Percentiles rank a stretch among this genome's conserved stretches.
Evolutionary conservation across 2,329 filamentous ascomycete genomes (phyloP).

Genomic region (Aspergillus viridinutans): DNA sequence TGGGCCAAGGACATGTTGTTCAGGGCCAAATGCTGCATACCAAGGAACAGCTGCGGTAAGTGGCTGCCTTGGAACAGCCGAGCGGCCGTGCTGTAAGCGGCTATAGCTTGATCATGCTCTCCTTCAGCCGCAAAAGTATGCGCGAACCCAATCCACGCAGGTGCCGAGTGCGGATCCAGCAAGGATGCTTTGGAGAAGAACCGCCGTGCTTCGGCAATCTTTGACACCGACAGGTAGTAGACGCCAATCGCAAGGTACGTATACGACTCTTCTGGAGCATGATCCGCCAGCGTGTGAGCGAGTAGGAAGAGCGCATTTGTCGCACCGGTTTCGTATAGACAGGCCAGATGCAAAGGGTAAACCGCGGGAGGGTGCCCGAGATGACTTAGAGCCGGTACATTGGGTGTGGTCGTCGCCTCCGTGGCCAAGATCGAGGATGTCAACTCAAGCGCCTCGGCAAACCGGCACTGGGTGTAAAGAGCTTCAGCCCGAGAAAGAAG

Average conservation of each 20-base stretch:
- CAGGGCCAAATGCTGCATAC: conserved; percentile 96
- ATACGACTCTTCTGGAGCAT: conserved; percentile 83
- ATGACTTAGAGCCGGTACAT: conserved; percentile 30
- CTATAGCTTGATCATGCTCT: conserved; percentile 96
- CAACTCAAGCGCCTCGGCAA: conserved; percentile 77
- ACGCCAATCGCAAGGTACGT: conserved; percentile 92
- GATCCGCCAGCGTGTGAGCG: conserved; percentile 86
- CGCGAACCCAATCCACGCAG: conserved; percentile 97
- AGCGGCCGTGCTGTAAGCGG: conserved; percentile 92
- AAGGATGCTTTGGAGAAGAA: conserved; percentile 98
- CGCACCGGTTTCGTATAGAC: conserved; percentile 78
- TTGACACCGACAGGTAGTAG: conserved; percentile 86
- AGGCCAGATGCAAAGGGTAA: conserved; percentile 87
- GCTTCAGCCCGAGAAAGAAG: conserved; percentile 86
- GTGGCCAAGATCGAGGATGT: conserved; percentile 75
- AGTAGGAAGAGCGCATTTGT: conserved; percentile 89
- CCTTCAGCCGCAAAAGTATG: conserved; percentile 97
- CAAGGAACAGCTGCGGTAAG: conserved; percentile 88
- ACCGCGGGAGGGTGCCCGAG: conserved; percentile 51
- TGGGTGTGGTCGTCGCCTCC: conserved; percentile 20
- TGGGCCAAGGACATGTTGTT: conserved; percentile 92
- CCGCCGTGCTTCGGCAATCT: conserved; percentile 85
- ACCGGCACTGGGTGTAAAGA: conserved; percentile 90
- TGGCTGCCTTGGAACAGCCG: conserved; percentile 95
- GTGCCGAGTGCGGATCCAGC: conserved; percentile 95